Evolutionary conservation across 495 filamentous ascomycete genomes (phyloP).

Genomic region (Lasiosphaeria hispida): DNA sequence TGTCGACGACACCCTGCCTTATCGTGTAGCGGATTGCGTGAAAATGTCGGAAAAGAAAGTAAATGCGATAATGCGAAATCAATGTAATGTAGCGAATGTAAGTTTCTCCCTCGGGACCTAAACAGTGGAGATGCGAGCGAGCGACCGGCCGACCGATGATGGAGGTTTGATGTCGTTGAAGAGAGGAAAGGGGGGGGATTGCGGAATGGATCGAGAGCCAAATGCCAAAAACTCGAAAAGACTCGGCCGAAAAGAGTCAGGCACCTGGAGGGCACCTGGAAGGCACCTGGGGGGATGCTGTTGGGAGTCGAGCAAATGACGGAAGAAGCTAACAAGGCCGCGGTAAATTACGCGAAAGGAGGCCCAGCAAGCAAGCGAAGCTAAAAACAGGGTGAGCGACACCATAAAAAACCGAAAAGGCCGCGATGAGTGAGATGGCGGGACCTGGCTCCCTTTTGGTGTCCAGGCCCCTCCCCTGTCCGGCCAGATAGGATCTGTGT

Average conservation of each 20-base stretch:
- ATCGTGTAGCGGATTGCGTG: too few species aligned
- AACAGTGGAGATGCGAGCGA: conserved; percentile 10
- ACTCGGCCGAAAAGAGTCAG: conserved; percentile 14
- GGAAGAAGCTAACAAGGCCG: conserved; percentile 19
- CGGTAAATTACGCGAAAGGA: conserved; percentile 16
- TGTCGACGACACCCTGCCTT: too few species aligned
- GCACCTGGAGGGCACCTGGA: too few species aligned
- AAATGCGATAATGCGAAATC: neutral
- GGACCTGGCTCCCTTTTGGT: neutral
- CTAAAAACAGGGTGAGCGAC: conserved; percentile 10
- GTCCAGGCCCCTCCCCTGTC: too few species aligned
- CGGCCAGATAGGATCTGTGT: neutral
- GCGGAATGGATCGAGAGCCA: conserved; percentile 6
- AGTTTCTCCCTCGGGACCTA: conserved; percentile 8
- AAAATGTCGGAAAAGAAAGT: too few species aligned
- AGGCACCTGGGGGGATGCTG: too few species aligned
- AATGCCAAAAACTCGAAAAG: conserved; percentile 12
- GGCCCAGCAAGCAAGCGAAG: conserved; percentile 14
- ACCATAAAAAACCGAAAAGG: neutral
- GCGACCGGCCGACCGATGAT: conserved; percentile 13
- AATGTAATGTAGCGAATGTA: conserved; percentile 16
- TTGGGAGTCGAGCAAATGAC: conserved; percentile 21
- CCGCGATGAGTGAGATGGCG: neutral
- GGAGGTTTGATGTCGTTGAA: neutral
- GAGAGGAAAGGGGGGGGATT: neutral